Evolutionary conservation across 805 yeast species (phyloP), one percentile per base, ranked within the genome.

Genomic region (Ogataea pignaliae): DNA sequence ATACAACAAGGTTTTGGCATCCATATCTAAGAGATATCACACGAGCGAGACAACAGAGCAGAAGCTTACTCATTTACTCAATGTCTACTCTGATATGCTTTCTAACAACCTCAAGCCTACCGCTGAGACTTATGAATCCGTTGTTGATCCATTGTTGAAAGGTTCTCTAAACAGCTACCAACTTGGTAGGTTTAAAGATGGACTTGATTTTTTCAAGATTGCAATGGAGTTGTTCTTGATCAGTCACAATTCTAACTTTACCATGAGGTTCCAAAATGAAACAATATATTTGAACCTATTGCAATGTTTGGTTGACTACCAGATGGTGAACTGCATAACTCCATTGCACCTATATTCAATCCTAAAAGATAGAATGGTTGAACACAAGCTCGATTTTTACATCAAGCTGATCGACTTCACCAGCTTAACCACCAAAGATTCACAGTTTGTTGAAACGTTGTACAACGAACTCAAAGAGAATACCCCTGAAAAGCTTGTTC

Each of bases 21-120:
- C 89, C 1, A 71, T 85, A 10, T 61, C 73, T 12, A 47, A 60
- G 36, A 71, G 93, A 60, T 54, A 68, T 3, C 62, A 78, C 33
- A 72, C 73, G 43, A 76, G 75, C 44, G 75, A 72, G 48, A 69
- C 80, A 21, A 62, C 77, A 7, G 88, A 85, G 57, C 74, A 73
- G 37, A 76, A 75, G 56, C 68, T 85, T 58, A 83, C 86, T 2
- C 77, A 74, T 42, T 59, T 85, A 45, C 64, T 85, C 50, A 81
- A 79, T 16, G 79, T 83, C 31, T 85, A 85, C 57, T 85, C 85
- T 40, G 89, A 83, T 53, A 65, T 83, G 57, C 68, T 85, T 33
- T 56, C 75, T 18, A 69, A 72, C 50, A 70, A 68, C 47, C 47
- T 78, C 34, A 81, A 77, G 56, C 93, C 93, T 14, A 69, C 73